A percentile compares a stretch with the other conserved stretches of the same genome.
phyloP scores from a whole-genome alignment of 306 rosid species.

The Malus orientalis region DNA sequence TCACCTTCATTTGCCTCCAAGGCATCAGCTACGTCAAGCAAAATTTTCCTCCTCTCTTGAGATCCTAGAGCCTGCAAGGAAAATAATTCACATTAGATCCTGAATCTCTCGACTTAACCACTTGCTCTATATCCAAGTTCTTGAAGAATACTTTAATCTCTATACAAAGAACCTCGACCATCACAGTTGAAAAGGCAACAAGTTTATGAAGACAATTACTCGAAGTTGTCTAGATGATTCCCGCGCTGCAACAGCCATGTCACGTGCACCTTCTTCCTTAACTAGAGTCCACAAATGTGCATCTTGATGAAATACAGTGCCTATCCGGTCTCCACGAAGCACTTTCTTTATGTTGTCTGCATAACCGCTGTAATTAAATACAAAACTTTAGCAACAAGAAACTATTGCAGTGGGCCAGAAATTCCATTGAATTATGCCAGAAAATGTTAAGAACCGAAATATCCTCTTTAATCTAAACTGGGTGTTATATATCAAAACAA shows the following conservation, averaged over 20 bases:
- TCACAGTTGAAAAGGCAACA: neutral
- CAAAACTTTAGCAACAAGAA: slow-evolving; percentile 12
- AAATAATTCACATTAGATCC: slow-evolving; percentile 2
- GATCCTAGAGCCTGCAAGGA: slow-evolving; percentile 39
- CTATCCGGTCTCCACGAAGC: slow-evolving; percentile 69
- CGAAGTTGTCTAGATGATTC: slow-evolving; percentile 61
- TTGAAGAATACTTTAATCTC: neutral
- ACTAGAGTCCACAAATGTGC: slow-evolving; percentile 63
- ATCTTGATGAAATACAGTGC: slow-evolving; percentile 83
- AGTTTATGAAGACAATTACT: slow-evolving; percentile 21
- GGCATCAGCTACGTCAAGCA: slow-evolving; percentile 65
- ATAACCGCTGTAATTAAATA: slow-evolving; percentile 47
- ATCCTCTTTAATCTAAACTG: neutral
- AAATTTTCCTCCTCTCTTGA: slow-evolving; percentile 58
- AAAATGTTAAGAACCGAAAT: neutral
- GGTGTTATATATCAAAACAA: neutral
- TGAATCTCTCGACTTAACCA: neutral
- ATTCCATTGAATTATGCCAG: neutral
- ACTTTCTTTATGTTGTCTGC: slow-evolving; percentile 68
- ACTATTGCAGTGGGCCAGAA: neutral
- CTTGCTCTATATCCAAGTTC: neutral
- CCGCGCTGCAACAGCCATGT: slow-evolving; percentile 73
- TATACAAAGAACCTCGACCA: neutral
- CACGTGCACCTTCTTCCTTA: slow-evolving; percentile 65
- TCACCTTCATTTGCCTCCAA: slow-evolving; percentile 49